Evolutionary conservation across 331 rosid species (phyloP), one percentile per base, ranked within the genome.

Genomic region (Rhamnella rubrinervis): DNA sequence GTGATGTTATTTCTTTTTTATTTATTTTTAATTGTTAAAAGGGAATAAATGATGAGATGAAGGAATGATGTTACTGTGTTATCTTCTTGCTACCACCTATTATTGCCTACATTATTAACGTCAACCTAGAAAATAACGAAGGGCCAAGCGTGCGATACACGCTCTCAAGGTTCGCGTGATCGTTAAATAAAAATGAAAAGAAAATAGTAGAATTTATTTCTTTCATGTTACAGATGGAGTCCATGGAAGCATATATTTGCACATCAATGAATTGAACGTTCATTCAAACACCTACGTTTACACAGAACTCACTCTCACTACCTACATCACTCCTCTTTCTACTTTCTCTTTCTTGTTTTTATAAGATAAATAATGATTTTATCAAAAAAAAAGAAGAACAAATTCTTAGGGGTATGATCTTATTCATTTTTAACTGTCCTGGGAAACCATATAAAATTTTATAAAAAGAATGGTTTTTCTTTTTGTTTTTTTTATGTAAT

Each of bases 311-410:
- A 2, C 14, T 44, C 4, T 1, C 14, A 23, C 23, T 23, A 0
- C n/a, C n/a, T n/a, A n/a, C n/a, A n/a, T 4, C 14, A 0, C 14
- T 11, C 14, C 49, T 53, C 26, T 1, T 12, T 53, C 10, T 18
- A 16, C 23, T 20, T 61, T 75, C 93, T 83, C 93, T 84, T 59
- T 82, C 96, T 74, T 81, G 83, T 37, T 38, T 23, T 63, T 46
- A 6, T 18, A 18, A 14, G 4, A 16, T 26, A 68, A 23, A 17
- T n/a, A 55, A 47, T 11, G 18, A 46, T 18, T 49, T 53, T 53
- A 17, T 44, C 56, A 18, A 59, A 23, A 44, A 44, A 65, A 59
- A 23, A 44, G 31, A 65, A 66, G 39, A 23, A 23, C 0, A 23
- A 23, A 13, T 17, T 59, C 37, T 11, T 12, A 31, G 18, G 66